Base-by-base conservation (phyloP, 2,329 filamentous ascomycete genomes). In the Fusarium temperatum region DNA sequence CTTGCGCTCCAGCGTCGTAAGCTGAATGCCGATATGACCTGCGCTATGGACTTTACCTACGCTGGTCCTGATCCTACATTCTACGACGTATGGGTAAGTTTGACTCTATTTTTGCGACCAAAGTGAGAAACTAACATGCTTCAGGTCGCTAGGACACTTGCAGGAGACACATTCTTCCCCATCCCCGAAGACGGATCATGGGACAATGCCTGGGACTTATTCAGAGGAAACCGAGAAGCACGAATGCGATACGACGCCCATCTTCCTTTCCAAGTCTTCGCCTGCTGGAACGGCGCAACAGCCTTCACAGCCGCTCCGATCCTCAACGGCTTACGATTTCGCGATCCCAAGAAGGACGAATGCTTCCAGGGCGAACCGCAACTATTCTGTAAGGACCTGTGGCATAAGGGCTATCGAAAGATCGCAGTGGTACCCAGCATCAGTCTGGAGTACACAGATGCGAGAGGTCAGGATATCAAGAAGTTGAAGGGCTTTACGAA, bases 241-340 rank as follows among this genome's bases (percentile, higher is more conserved):
- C 79, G 74, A 18, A 59, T 70, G 12, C 79, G 84, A n/a, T 85
- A 84, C 67, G 53, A 71, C 1, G 73, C 73, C 2, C 78, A 81
- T 36, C 79, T 81, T 26, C 88, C 89, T 2, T 87, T 90, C 71
- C 89, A 90, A 78, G 89, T 90, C 0, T 90, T 89, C 62, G 79
- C 88, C 2, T 91, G 89, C 79, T 90, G 89, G 89, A 90, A 90
- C 72, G 89, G 89, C 20, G 87, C 85, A 1, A 83, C 83, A 0
- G 85, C 84, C 0, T 86, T 90, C 56, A 81, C 81, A 0, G 88
- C 87, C 48, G 87, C 88, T 1, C 76, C 90, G 6, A 70, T 89
- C 11, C 81, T 80, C 1, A 79, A 80, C 0, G 80, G 80, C 30
- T 76, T 90, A 7, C 70, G 77, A 12, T 90, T 90, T 74, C 83